A percentile compares a stretch with the other conserved stretches of the same genome.
Conservation (phyloP, 202 grass and related monocot species). For the Zizania palustris region DNA sequence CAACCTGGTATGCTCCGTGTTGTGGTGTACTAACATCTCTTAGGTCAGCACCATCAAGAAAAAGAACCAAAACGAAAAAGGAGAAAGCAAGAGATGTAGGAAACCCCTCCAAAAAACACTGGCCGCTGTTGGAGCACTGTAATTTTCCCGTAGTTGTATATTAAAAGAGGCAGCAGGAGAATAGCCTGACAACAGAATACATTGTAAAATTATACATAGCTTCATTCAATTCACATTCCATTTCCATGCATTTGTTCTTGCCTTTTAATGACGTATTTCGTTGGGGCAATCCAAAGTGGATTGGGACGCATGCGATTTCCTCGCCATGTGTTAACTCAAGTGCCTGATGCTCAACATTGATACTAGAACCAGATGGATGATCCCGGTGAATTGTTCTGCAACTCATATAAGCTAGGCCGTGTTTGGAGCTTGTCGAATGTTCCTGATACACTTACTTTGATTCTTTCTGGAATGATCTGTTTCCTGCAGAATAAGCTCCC, state of each 20-base stretch:
- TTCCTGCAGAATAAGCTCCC: too few relatives aligned
- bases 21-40: constrained; percentile 71
- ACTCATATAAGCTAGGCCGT: background rate
- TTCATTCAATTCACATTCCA: constrained; percentile 69
- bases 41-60: constrained; percentile 43
- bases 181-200: constrained; percentile 87
- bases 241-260: background rate
- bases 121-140: constrained; percentile 33
- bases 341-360: background rate
- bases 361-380: background rate
- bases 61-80: constrained; percentile 30
- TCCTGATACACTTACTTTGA: background rate
- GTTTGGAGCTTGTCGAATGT: background rate
- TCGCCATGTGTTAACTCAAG: background rate
- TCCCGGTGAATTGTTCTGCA: background rate
- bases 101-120: constrained; percentile 20
- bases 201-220: constrained; percentile 77
- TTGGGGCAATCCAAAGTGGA: background rate
- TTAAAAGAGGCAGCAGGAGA: constrained; percentile 66
- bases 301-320: background rate
- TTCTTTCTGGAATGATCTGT: background rate
- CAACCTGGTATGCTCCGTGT: constrained; percentile 84
- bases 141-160: constrained; percentile 68
- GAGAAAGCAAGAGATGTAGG: constrained; percentile 44
- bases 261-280: background rate